Percentiles rank a stretch among this genome's conserved stretches.
phyloP scores from a whole-genome alignment of 352 stramenopile genomes.

The Phytophthora palmivora region DNA sequence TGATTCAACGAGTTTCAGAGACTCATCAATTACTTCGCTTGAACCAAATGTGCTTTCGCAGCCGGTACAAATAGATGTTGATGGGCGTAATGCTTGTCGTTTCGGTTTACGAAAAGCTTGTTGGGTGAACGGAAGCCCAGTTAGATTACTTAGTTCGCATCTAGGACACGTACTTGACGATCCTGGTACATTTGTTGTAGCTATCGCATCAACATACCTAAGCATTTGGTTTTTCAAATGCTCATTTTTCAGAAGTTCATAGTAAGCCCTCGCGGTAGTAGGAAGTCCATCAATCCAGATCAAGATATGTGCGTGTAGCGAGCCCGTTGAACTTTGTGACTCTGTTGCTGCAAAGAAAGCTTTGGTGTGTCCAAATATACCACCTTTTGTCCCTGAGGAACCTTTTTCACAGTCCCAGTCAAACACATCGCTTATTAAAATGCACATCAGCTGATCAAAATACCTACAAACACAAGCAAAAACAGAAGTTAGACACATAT shows the following conservation, averaged over 20 bases:
- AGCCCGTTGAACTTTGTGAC: constrained; percentile 10
- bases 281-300: constrained; percentile 11
- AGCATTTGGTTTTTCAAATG: neutral
- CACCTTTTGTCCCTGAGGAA: neutral
- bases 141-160: no score
- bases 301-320: no score
- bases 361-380: constrained; percentile 7
- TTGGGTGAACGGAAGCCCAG: no score
- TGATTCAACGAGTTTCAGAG: neutral
- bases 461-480: constrained; percentile 8
- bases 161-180: no score
- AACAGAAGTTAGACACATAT: neutral
- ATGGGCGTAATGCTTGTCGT: neutral
- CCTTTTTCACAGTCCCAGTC: neutral
- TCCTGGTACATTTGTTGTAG: neutral
- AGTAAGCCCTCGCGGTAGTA: no score
- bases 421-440: neutral
- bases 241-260: neutral
- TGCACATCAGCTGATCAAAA: constrained; percentile 5
- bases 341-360: constrained; percentile 8
- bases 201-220: neutral
- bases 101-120: constrained; percentile 4
- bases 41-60: neutral
- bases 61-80: neutral
- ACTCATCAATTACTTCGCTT: neutral